These are phyloP conservation scores for Lasiodiplodia hormozganensis DNA, from an alignment of 2,329 filamentous ascomycete species.

Conservation along the genomic window DNA sequence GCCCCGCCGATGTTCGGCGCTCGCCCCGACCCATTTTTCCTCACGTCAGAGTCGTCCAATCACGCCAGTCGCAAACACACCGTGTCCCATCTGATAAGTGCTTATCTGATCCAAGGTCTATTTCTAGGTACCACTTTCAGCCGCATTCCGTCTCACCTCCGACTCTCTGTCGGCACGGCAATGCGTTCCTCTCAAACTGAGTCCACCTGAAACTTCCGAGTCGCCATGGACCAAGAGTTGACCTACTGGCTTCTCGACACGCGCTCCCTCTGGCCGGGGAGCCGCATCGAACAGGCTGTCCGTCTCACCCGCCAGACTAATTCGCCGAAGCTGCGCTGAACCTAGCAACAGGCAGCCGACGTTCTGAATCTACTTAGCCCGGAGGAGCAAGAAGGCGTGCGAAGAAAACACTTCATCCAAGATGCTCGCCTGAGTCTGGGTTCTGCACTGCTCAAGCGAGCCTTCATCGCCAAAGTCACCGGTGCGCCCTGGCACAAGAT, in stretches of 20 bases:
- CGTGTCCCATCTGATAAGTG: conserved; percentile 15
- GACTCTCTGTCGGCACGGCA: background rate
- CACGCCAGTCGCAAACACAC: conserved; percentile 13
- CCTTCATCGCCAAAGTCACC: conserved; percentile 67
- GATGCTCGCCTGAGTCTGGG: conserved; percentile 78
- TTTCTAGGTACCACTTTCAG: background rate
- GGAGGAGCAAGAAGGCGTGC: conserved; percentile 64
- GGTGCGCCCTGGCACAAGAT: conserved; percentile 67
- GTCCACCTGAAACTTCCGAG: background rate
- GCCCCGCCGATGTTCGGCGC: conserved; percentile 23
- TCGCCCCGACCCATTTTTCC: conserved; percentile 1
- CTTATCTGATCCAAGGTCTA: background rate
- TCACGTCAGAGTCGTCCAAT: conserved; percentile 19
- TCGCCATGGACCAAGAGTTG: conserved; percentile 35
- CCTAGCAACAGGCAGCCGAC: conserved; percentile 47
- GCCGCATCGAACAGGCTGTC: conserved; percentile 51
- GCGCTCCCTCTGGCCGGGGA: conserved; percentile 53
- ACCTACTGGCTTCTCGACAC: conserved; percentile 60
- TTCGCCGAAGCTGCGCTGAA: conserved; percentile 3
- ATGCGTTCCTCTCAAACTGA: background rate
- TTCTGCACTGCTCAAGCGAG: conserved; percentile 76
- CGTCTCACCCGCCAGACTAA: conserved; percentile 29
- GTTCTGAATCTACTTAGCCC: conserved; percentile 51
- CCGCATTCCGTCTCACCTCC: background rate
- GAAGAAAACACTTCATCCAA: conserved; percentile 69